Base-by-base conservation (phyloP, 169 alveolate genomes). In the Cryptosporidium parvum region DNA sequence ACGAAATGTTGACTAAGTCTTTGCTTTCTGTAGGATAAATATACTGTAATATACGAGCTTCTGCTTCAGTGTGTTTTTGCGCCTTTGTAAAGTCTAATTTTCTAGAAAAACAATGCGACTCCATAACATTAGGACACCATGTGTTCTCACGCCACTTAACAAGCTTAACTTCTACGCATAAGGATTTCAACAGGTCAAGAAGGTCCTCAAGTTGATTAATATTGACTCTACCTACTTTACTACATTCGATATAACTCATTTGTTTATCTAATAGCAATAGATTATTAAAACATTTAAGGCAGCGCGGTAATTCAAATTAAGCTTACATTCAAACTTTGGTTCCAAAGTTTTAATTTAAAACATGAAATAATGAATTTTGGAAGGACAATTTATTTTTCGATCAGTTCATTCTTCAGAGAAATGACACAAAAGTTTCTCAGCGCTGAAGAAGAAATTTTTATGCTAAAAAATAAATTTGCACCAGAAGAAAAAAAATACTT, bases 41-140 rank as follows among this genome's bases (percentile, higher is more conserved):
- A 44, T 80, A 80, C 53, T 80, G 80, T 10, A 59, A 26, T 37
- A 80, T 44, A 62, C 42, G 67, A 42, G 89, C 89, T 39, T 80
- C 80, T 21, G 58, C 8, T 16, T 65, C 35, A n/a, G 80, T 14
- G 26, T 80, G 14, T 44, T 62, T 61, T 33, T 80, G 89, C 3
- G 51, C 35, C n/a, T 80, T 80, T 21, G 89, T 80, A 65, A 80
- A 80, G 56, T 80, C 75, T 18, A 80, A 80, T 18, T 39, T 80
- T 42, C 33, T 39, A 8, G 37, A 26, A 21, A 21, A 5, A 21
- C 44, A 37, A 8, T 26, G 52, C 3, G 37, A 26, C 7, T 23
- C 45, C 1, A 5, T 70, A 14, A 61, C 67, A 26, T 44, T 61
- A 26, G 89, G 89, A 2, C 89, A 80, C 89, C 89, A 80, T 44